phyloP scores from a whole-genome alignment of 345 rosid species.

The Syzygium oleosum region DNA sequence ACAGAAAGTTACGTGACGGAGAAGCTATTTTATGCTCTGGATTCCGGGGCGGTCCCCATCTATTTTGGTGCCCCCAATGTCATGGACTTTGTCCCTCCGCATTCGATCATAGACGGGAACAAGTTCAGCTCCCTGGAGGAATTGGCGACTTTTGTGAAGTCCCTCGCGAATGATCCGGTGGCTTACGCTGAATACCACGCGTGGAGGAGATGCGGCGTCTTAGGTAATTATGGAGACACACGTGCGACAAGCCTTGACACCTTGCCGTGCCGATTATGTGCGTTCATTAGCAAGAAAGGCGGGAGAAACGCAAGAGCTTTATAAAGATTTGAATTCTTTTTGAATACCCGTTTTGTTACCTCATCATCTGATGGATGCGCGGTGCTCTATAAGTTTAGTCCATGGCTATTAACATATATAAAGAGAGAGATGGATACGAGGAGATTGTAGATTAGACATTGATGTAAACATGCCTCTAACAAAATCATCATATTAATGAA shows the following conservation, averaged over 20 bases:
- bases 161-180: slow-evolving; percentile 57
- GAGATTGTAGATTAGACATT: too few relatives aligned
- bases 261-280: too few relatives aligned
- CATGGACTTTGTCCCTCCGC: slow-evolving; percentile 71
- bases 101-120: slow-evolving; percentile 74
- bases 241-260: too few relatives aligned
- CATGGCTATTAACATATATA: too few relatives aligned
- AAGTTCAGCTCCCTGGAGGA: slow-evolving; percentile 64
- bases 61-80: slow-evolving; percentile 86
- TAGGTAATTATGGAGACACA: too few relatives aligned
- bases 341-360: background rate
- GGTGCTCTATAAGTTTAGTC: too few relatives aligned
- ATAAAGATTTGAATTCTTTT: background rate
- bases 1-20: slow-evolving; percentile 85
- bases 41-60: slow-evolving; percentile 73
- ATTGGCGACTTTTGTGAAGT: slow-evolving; percentile 53
- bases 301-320: too few relatives aligned
- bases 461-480: too few relatives aligned
- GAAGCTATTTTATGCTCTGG: slow-evolving; percentile 84
- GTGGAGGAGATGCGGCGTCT: slow-evolving; percentile 61
- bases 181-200: slow-evolving; percentile 88
- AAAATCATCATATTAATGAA: too few relatives aligned
- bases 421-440: too few relatives aligned
- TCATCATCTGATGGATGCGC: too few relatives aligned
- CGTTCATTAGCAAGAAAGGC: too few relatives aligned